These are phyloP conservation scores for Cercophora scortea DNA, from an alignment of 495 filamentous ascomycete species.

Conservation along the genomic window DNA sequence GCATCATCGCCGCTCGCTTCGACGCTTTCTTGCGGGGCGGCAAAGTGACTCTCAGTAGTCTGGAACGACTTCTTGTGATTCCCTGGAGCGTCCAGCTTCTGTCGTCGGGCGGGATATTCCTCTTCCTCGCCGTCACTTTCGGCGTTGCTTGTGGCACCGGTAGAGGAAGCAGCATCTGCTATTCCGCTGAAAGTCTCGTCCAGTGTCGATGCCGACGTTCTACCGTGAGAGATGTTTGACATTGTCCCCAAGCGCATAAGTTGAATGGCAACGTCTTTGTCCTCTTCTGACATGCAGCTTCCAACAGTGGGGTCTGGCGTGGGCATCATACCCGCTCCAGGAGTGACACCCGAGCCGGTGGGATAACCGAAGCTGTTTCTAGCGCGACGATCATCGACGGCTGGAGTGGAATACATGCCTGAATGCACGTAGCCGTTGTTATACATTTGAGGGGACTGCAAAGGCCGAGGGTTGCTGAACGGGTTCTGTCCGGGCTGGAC, in stretches of 20 bases:
- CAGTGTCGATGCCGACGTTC: constrained; percentile 85
- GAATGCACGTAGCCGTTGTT: constrained; percentile 40
- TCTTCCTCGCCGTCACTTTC: constrained; percentile 73
- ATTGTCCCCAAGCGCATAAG: constrained; percentile 91
- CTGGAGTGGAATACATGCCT: constrained; percentile 47
- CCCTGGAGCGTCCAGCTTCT: constrained; percentile 49
- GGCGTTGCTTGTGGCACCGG: constrained; percentile 67
- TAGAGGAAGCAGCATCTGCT: constrained; percentile 80
- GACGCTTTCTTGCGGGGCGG: constrained; percentile 56
- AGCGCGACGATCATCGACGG: constrained; percentile 54
- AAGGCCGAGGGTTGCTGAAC: constrained; percentile 60
- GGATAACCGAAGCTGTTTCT: constrained; percentile 53
- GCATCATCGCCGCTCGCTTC: constrained; percentile 65
- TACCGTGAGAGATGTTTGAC: constrained; percentile 79
- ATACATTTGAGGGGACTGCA: constrained; percentile 75
- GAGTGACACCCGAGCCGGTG: constrained; percentile 20
- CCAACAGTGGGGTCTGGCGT: constrained; percentile 92
- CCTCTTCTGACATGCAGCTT: constrained; percentile 94
- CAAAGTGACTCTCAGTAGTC: constrained; percentile 53
- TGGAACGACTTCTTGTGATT: constrained; percentile 41
- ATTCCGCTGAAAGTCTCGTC: constrained; percentile 87
- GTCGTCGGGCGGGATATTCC: constrained; percentile 52
- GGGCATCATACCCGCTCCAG: constrained; percentile 57
- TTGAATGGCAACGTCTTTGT: constrained; percentile 95
- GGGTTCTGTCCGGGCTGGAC: constrained; percentile 62